Evolutionary conservation across 495 filamentous ascomycete genomes (phyloP), one percentile per base, ranked within the genome.

Genomic region (Bryoglossum gracile): DNA sequence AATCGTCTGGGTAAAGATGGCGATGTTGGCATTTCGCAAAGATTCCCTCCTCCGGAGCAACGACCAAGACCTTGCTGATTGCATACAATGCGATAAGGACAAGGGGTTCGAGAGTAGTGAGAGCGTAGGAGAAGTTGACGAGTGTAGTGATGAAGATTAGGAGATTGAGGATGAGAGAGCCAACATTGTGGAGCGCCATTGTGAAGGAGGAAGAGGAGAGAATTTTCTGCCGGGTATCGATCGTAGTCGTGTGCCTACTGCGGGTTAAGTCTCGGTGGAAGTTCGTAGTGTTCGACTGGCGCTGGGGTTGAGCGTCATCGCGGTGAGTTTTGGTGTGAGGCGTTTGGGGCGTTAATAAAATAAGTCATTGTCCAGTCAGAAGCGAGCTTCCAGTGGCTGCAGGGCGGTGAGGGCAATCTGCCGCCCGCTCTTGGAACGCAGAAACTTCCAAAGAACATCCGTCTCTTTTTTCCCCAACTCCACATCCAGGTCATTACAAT

Each of bases 61-160:
- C 54, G 9, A 57, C 42, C 19, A 63, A 56, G 49, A 65, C 50
- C 53, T 58, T 64, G 32, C 47, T 59, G 38, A 61, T 49, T 26
- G 59, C 58, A 42, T 67, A 66, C 13, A 68, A 49, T 23, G 49
- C 50, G 33, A 67, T 33, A 23, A 65, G 53, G 8, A 65, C 11
- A 10, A 60, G 53, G 16, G 64, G 61, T 22, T 65, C 65, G 18
- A 61, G 56, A 40, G 58, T 53, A 42, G 66, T 52, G 26, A 69
- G 49, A 13, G 58, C 61, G 43, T 60, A 61, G 55, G 57, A 57
- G 42, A 69, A 62, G 48, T 69, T 65, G 37, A 69, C 62, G 30
- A 69, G 57, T 8, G 63, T 63, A 17, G 62, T 66, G 40, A 69
- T 55, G 51, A 67, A 69, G 48, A 67, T 62, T 18, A 67, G 57